Conservation (phyloP, 2,329 filamentous ascomycete species). For the Pseudogymnoascus sp. region DNA sequence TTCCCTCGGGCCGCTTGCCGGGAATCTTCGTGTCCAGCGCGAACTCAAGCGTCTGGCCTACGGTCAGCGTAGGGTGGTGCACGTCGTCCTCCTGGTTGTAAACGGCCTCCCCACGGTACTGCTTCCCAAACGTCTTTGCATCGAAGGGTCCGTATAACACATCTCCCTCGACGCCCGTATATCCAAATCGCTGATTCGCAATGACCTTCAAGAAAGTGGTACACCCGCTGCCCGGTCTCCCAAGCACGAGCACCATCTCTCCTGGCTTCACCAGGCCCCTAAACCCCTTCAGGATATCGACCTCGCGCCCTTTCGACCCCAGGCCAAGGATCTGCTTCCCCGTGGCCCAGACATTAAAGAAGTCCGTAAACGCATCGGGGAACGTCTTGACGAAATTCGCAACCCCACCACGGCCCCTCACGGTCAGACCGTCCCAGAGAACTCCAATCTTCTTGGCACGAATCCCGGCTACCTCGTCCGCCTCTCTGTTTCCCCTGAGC, state of each 20-base stretch:
- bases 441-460: constrained; percentile 72
- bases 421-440: constrained; percentile 68
- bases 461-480: constrained; percentile 70
- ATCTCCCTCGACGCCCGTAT: constrained; percentile 47
- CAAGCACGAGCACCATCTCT: constrained; percentile 63
- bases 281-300: constrained; percentile 55
- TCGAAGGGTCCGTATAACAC: constrained; percentile 45
- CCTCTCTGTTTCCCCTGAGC: constrained; percentile 60
- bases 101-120: constrained; percentile 48
- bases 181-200: constrained; percentile 54
- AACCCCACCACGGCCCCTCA: constrained; percentile 64
- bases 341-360: constrained; percentile 50
- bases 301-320: constrained; percentile 47
- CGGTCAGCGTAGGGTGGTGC: constrained; percentile 42
- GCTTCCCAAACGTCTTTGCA: constrained; percentile 31
- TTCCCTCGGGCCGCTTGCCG: constrained; percentile 39
- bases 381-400: constrained; percentile 67
- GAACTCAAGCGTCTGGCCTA: constrained; percentile 44
- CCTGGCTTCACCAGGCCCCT: constrained; percentile 64
- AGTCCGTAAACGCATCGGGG: constrained; percentile 55
- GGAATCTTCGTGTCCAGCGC: constrained; percentile 51
- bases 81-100: constrained; percentile 46
- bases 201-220: constrained; percentile 64
- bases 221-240: constrained; percentile 60
- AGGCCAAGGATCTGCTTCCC: constrained; percentile 43